These are phyloP conservation scores for Trichoderma sp. DNA, from an alignment of 2,329 filamentous ascomycete species.

Conservation along the genomic window DNA sequence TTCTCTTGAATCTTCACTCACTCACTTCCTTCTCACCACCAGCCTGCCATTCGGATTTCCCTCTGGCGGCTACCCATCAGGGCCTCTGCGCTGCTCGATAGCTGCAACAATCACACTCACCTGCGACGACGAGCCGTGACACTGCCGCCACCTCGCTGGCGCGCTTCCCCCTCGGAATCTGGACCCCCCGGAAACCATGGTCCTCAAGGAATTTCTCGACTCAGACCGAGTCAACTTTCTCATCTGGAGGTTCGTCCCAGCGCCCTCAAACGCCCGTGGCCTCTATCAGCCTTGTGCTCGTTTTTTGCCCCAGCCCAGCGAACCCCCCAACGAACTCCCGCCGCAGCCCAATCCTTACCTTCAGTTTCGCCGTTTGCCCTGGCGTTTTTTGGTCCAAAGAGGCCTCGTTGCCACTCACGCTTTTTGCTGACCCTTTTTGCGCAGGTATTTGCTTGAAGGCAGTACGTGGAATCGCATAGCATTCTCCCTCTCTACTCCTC, in stretches of 20 bases:
- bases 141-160: conserved; percentile 34
- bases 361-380: background rate
- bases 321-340: conserved; percentile 16
- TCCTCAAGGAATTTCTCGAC: conserved; percentile 59
- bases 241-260: conserved; percentile 62
- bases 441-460: conserved; percentile 60
- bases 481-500: background rate
- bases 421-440: conserved; percentile 18
- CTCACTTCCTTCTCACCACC: conserved; percentile 21
- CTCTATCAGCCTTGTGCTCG: conserved; percentile 22
- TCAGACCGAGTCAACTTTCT: conserved; percentile 68
- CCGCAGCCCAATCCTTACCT: conserved; percentile 2
- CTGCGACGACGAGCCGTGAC: conserved; percentile 28
- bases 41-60: background rate
- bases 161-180: conserved; percentile 22
- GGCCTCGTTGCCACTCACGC: conserved; percentile 23
- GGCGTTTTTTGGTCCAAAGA: background rate
- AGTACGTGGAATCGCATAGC: conserved; percentile 48
- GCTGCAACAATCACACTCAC: conserved; percentile 17
- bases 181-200: conserved; percentile 41
- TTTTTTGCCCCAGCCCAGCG: conserved; percentile 24
- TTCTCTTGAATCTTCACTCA: conserved; percentile 28
- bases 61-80: conserved; percentile 17
- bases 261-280: conserved; percentile 1
- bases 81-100: conserved; percentile 9